Evolutionary conservation across 2,329 filamentous ascomycete species (phyloP), one percentile per base, ranked within the genome.

Genomic region (Hypocrella siamensis): DNA sequence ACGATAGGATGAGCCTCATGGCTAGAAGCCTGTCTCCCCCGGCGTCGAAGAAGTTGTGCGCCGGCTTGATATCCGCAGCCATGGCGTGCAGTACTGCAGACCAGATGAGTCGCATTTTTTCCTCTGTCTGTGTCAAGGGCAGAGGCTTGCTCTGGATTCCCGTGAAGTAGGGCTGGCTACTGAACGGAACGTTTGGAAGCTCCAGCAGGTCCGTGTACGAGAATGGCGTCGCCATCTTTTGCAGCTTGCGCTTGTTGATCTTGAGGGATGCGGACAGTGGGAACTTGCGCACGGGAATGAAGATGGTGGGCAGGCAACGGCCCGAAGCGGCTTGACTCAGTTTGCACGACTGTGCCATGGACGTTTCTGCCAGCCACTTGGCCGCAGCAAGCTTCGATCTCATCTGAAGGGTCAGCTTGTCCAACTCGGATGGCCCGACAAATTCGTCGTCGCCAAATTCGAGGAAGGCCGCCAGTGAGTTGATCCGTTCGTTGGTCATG

Each of bases 221-320:
- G 8, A 66, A 37, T 0, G 54, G 53, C 1, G 54, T 42, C 18
- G 61, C 58, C 36, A 61, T 53, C 37, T 56, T 60, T 34, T 62
- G 60, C 6, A 70, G 53, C 32, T 58, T 58, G 14, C 56, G 50
- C 2, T 63, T 54, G 39, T 69, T 61, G 26, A 69, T 54, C 40
- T 70, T 65, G 32, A 69, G 52, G 0, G 63, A 63, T 0, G 57
- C 51, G 0, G 63, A 67, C 16, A 68, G 42, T 0, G 67, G 67
- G 15, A 70, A 52, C 9, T 52, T 43, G 28, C 53, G 54, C 16
- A 70, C 47, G 0, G 66, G 65, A 3, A 71, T 53, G 30, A 63
- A 69, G 3, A 61, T 51, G 1, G 54, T 49, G 0, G 66, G 66
- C n/a, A n/a, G n/a, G n/a, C n/a, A n/a, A 67, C 48, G 42, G 59